A percentile compares a stretch with the other conserved stretches of the same genome.
These are phyloP conservation scores for Cyclaneusma minus DNA, from an alignment of 2,329 filamentous ascomycete genomes.

Conservation along the genomic window DNA sequence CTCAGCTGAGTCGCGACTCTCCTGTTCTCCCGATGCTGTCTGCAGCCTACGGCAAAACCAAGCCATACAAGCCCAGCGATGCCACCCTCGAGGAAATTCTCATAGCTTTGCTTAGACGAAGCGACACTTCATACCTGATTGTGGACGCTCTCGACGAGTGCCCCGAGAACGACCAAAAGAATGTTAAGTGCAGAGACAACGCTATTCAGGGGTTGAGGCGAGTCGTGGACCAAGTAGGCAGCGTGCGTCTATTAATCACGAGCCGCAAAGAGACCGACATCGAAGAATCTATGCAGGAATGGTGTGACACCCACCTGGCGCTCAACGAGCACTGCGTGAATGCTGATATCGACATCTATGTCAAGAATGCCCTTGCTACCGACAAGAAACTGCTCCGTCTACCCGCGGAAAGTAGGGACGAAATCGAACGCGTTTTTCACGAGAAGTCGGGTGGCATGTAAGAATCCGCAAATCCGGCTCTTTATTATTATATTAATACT, in stretches of 20 bases:
- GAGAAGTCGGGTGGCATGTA: conserved; percentile 18
- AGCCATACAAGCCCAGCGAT: no score
- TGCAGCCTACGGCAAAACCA: no score
- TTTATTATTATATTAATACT: conserved; percentile 2
- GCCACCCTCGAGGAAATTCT: no score
- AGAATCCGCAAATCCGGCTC: conserved; percentile 4
- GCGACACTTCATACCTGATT: conserved; percentile 14
- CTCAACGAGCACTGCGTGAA: no score
- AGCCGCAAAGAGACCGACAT: conserved; percentile 16
- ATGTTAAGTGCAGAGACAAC: no score
- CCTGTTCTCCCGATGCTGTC: no score
- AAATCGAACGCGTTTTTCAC: conserved; percentile 3
- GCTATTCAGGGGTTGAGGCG: no score
- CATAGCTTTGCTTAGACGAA: no score
- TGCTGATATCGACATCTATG: conserved; percentile 15
- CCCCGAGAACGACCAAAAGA: background rate
- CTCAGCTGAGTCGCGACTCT: conserved; percentile 14
- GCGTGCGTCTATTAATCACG: conserved; percentile 9
- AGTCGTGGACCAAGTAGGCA: conserved; percentile 4
- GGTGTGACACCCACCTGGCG: no score
- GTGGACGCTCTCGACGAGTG: conserved; percentile 19
- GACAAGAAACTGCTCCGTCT: no score
- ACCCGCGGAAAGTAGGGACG: no score
- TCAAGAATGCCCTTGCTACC: no score
- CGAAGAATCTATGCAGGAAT: conserved; percentile 6